Evolutionary conservation across 2,329 filamentous ascomycete species (phyloP).

Genomic region (Dryadomyces quercivorus): DNA sequence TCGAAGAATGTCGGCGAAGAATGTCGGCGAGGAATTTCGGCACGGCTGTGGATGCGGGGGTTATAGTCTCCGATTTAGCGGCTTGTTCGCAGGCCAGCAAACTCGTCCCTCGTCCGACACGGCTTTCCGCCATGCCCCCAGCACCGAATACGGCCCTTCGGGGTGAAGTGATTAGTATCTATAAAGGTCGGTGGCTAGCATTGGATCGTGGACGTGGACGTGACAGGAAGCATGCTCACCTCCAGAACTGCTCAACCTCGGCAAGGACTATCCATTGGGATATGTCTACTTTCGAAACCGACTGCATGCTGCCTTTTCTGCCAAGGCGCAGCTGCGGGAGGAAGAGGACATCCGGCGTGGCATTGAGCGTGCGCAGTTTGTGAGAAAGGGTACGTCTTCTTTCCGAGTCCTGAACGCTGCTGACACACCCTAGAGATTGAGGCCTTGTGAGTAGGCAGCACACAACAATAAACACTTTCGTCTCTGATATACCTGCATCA

Average conservation of each 20-base stretch:
- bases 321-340: constrained; percentile 57
- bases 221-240: not conserved
- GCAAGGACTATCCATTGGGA: constrained; percentile 76
- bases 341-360: constrained; percentile 64
- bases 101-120: not conserved
- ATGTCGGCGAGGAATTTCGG: no score
- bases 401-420: not conserved
- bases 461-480: no score
- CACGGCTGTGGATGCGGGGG: not conserved
- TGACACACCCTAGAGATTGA: constrained; percentile 60
- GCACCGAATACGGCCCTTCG: constrained; percentile 47
- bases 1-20: no score
- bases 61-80: not conserved
- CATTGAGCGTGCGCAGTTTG: constrained; percentile 70
- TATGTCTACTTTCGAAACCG: constrained; percentile 68
- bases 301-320: constrained; percentile 74
- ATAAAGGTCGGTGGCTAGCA: constrained; percentile 54
- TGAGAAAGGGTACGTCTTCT: constrained; percentile 64
- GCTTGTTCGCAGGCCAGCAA: not conserved
- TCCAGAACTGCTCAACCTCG: constrained; percentile 71
- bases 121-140: constrained; percentile 14
- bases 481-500: no score
- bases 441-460: constrained; percentile 66
- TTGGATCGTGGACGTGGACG: no score
- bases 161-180: constrained; percentile 69